phyloP scores from a whole-genome alignment of 1,284 basidiomycete species.

The Cutaneotrichosporon cavernicola region DNA sequence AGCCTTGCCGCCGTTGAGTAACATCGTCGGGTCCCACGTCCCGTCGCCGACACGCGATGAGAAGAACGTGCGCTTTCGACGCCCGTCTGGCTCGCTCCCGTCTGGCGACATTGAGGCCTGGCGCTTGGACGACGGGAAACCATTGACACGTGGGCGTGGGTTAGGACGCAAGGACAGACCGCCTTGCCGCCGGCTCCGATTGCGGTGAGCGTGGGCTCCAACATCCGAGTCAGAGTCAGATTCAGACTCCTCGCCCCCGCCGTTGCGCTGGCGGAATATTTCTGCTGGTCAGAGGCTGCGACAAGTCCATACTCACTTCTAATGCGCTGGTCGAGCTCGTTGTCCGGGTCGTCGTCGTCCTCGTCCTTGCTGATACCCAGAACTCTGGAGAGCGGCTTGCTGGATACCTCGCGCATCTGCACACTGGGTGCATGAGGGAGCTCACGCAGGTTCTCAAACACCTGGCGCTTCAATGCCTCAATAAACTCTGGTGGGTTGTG shows the following conservation, averaged over 20 bases:
- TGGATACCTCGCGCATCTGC: constrained; percentile 78
- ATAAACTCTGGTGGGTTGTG: constrained; percentile 82
- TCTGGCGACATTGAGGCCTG: constrained; percentile 22
- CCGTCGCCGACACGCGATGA: constrained; percentile 23
- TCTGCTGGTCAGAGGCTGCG: constrained; percentile 21
- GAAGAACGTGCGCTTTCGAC: constrained; percentile 32
- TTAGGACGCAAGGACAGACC: constrained; percentile 27
- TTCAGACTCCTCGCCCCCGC: constrained; percentile 27
- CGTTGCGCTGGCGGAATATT: constrained; percentile 28
- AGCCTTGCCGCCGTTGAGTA: constrained; percentile 19
- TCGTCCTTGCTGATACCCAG: constrained; percentile 45
- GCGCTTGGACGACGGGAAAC: constrained; percentile 26
- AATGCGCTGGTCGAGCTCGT: constrained; percentile 49
- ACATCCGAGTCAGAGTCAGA: constrained; percentile 34
- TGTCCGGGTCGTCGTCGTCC: constrained; percentile 51
- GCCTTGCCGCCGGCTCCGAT: constrained; percentile 33
- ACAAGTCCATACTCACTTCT: constrained; percentile 36
- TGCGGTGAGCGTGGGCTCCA: constrained; percentile 27
- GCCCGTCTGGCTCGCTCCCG: constrained; percentile 21
- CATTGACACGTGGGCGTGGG: constrained; percentile 25
- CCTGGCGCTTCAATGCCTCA: constrained; percentile 70
- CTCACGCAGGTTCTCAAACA: constrained; percentile 74
- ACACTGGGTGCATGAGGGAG: constrained; percentile 82
- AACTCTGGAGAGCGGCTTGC: constrained; percentile 44
- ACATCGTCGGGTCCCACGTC: constrained; percentile 24